Evolutionary conservation across 495 filamentous ascomycete genomes (phyloP).

Genomic region (Hypoxylon rickii): DNA sequence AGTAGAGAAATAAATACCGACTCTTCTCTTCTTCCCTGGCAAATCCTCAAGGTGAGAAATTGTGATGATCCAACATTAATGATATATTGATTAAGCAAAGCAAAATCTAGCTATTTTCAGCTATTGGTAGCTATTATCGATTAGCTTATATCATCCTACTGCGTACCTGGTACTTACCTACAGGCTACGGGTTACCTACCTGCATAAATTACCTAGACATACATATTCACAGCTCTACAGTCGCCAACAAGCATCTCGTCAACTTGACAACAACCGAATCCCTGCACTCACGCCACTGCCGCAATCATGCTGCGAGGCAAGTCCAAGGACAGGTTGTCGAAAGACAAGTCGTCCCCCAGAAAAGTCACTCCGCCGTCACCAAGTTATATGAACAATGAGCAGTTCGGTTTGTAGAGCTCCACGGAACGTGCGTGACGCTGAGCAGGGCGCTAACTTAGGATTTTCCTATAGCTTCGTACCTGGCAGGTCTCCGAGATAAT

Average conservation of each 20-base stretch:
- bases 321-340: slow-evolving; percentile 34
- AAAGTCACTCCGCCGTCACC: slow-evolving; percentile 75
- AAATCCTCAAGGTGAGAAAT: slow-evolving; percentile 22
- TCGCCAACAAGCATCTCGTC: slow-evolving; percentile 1
- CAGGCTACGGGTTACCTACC: too few relatives aligned
- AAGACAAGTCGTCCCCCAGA: slow-evolving; percentile 45
- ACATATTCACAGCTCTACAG: too few relatives aligned
- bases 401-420: slow-evolving; percentile 70
- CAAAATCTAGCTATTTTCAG: too few relatives aligned
- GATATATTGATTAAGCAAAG: too few relatives aligned
- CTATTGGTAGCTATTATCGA: too few relatives aligned
- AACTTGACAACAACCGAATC: slow-evolving; percentile 4
- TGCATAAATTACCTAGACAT: too few relatives aligned
- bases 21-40: slow-evolving; percentile 17
- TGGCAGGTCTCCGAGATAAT: slow-evolving; percentile 79
- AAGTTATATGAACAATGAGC: slow-evolving; percentile 82
- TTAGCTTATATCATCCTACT: too few relatives aligned
- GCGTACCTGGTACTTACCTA: too few relatives aligned
- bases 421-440: slow-evolving; percentile 32
- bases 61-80: slow-evolving; percentile 25
- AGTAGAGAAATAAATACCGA: slow-evolving; percentile 10
- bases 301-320: slow-evolving; percentile 34
- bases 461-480: slow-evolving; percentile 65
- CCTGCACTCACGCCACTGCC: slow-evolving; percentile 1
- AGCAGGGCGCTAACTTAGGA: slow-evolving; percentile 34